Evolutionary conservation across 139 green algal genomes (phyloP).

Genomic region (Edaphochlamys debaryana): DNA sequence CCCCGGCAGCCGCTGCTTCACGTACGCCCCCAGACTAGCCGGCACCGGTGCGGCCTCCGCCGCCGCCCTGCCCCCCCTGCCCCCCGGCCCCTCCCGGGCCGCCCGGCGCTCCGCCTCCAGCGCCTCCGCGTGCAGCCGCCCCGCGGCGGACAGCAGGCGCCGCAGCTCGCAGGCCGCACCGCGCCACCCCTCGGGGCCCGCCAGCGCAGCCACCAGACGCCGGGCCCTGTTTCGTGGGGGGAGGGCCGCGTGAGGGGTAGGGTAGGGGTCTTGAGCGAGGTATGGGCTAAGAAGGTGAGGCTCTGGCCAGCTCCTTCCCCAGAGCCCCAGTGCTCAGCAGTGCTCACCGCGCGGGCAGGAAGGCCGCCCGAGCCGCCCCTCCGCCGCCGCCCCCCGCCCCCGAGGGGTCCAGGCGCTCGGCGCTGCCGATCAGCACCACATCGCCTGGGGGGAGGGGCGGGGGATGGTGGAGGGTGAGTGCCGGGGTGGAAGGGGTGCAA

Average conservation of each 20-base stretch:
- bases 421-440: not conserved
- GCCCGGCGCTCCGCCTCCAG: not conserved
- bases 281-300: not conserved
- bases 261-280: no score
- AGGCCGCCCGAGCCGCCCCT: not conserved
- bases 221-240: not conserved
- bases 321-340: no score
- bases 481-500: not conserved
- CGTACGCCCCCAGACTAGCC: not conserved
- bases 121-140: not conserved
- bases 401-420: not conserved
- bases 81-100: no score
- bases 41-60: no score
- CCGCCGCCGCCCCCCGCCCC: no score
- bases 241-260: no score
- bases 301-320: no score
- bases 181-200: not conserved
- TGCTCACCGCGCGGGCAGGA: not conserved
- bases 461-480: no score
- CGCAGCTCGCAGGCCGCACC: not conserved
- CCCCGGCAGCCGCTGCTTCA: not conserved
- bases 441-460: not conserved
- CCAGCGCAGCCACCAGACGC: not conserved
- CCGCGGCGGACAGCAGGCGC: not conserved
- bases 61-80: no score